Base-by-base conservation (phyloP, 139 green algal species). In the Picochlorum sp. region DNA sequence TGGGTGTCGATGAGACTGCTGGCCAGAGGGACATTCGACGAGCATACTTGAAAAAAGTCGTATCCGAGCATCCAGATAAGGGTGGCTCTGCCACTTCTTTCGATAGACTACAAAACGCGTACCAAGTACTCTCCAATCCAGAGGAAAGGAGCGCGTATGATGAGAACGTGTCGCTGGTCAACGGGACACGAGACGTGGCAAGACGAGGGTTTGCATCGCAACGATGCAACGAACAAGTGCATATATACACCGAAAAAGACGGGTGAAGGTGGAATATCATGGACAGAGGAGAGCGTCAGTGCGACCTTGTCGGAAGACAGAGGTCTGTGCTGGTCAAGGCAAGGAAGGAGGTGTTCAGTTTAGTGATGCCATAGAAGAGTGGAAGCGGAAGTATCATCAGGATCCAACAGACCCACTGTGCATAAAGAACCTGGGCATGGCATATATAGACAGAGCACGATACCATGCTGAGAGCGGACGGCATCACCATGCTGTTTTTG, bases 11-110 rank as follows among this genome's bases (percentile, higher is more conserved):
- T 16, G 11, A 32, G 10, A 26, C 7, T 18, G 68, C 68, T 8
- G 70, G 15, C 2, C 20, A 32, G 2, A 34, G 28, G 0, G 49
- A 75, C 7, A 23, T 75, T 13, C 49, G 62, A 14, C 14, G 45
- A 16, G 68, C 68, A 10, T 75, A 75, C 68, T 54, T 41, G 23
- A 54, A 49, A 32, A 45, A 49, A 15, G n/a, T 75, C 9, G 51
- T 69, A 9, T 21, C 34, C 6, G 61, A 51, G 3, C 68, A 75
- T 38, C 68, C 68, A 9, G 68, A 75, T 55, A 75, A 75, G 37
- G 68, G 68, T 24, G 68, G 68, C 61, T 14, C n/a, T 34, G 15
- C 26, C 8, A 62, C 61, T 8, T 21, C 9, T 4, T 75, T 75
- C 45, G 49, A 54, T 20, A 26, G 13, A 32, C 21, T 75, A 6